These are phyloP conservation scores for Arachnomyces sp. DNA, from an alignment of 2,329 filamentous ascomycete genomes.

Conservation along the genomic window DNA sequence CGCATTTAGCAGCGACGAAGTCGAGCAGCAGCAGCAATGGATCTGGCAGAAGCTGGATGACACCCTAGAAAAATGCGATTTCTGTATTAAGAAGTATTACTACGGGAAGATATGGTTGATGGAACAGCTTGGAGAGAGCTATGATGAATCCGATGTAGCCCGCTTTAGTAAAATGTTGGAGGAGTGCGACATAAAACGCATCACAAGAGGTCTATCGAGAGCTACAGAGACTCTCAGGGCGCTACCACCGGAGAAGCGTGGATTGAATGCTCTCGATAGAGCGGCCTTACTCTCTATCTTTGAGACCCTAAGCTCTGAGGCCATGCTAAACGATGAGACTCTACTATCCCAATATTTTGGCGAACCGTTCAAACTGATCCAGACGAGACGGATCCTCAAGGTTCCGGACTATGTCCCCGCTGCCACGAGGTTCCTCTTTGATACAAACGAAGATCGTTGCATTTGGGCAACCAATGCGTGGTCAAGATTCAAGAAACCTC, in stretches of 20 bases:
- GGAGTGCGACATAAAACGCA: conserved; percentile 54
- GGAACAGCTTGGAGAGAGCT: conserved; percentile 53
- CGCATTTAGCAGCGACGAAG: conserved; percentile 56
- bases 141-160: conserved; percentile 41
- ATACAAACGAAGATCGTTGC: conserved; percentile 55
- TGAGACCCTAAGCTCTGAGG: conserved; percentile 77
- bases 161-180: conserved; percentile 52
- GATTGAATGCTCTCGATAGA: conserved; percentile 44
- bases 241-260: conserved; percentile 44
- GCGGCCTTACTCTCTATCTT: conserved; percentile 73
- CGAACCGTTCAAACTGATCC: conserved; percentile 71
- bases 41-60: conserved; percentile 53
- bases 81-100: conserved; percentile 69
- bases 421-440: conserved; percentile 78
- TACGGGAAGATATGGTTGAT: conserved; percentile 57
- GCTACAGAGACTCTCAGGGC: conserved; percentile 49
- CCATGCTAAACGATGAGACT: conserved; percentile 57
- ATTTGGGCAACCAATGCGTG: conserved; percentile 64
- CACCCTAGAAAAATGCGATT: conserved; percentile 57
- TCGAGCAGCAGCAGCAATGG: conserved; percentile 52
- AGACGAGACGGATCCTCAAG: conserved; percentile 70
- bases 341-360: conserved; percentile 60
- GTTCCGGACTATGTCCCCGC: conserved; percentile 70
- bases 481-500: conserved; percentile 55
- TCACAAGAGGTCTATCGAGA: conserved; percentile 52